Percentiles rank a stretch among this genome's conserved stretches.
phyloP scores from a whole-genome alignment of 2,329 filamentous ascomycete genomes.

The Penicillium sclerotiorum region DNA sequence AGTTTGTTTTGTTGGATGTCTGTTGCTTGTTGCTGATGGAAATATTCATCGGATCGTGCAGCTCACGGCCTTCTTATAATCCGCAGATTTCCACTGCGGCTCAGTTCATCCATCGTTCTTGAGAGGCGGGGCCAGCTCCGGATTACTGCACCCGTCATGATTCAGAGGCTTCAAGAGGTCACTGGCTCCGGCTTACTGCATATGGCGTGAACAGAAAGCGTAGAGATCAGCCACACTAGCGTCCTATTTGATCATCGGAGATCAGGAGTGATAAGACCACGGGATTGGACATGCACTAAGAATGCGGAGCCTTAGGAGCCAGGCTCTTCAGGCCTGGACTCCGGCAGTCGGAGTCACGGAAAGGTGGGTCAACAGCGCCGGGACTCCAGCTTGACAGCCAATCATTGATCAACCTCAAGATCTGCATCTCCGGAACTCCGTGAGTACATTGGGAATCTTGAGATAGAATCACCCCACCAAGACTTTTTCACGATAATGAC shows the following conservation, averaged over 20 bases:
- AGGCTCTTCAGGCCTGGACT: background rate
- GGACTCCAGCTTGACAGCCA: no score
- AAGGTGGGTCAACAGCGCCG: background rate
- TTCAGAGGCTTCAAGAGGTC: no score
- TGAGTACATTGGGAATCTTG: background rate
- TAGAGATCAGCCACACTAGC: background rate
- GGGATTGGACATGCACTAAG: no score
- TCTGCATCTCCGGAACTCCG: constrained; percentile 7
- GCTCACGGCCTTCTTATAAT: background rate
- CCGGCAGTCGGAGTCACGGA: constrained; percentile 4
- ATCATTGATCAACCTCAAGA: no score
- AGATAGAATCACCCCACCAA: no score
- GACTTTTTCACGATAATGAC: no score
- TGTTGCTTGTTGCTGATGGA: background rate
- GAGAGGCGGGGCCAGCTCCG: background rate
- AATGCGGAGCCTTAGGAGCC: no score
- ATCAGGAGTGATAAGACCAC: no score
- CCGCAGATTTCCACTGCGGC: no score
- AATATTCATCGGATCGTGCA: background rate
- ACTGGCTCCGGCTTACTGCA: background rate
- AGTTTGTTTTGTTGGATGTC: background rate
- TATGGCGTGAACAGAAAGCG: background rate
- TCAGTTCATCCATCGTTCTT: no score
- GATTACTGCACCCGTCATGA: no score
- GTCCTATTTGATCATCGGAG: background rate